These are phyloP conservation scores for Xylaria multiplex DNA, from an alignment of 2,329 filamentous ascomycete species.

Conservation along the genomic window DNA sequence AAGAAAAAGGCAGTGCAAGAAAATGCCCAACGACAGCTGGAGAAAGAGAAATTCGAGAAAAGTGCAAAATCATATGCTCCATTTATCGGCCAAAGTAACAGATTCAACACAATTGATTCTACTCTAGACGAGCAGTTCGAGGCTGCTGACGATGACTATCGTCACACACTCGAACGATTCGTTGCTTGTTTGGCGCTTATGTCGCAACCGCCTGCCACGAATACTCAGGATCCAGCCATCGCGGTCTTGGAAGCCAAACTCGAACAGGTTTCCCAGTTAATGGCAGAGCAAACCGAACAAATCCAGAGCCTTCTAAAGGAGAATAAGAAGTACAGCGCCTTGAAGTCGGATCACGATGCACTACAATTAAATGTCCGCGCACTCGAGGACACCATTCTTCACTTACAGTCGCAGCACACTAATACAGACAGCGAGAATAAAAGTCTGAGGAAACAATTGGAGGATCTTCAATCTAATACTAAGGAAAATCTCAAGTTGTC, in stretches of 20 bases:
- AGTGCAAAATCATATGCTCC: slow-evolving; percentile 41
- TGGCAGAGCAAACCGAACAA: slow-evolving; percentile 35
- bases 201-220: slow-evolving; percentile 22
- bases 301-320: slow-evolving; percentile 30
- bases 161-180: slow-evolving; percentile 36
- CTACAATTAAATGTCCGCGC: slow-evolving; percentile 10
- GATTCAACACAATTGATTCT: slow-evolving; percentile 33
- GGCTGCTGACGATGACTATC: slow-evolving; percentile 34
- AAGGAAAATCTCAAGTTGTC: slow-evolving; percentile 3
- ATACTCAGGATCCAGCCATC: slow-evolving; percentile 31
- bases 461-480: slow-evolving; percentile 8
- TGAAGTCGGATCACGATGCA: slow-evolving; percentile 32
- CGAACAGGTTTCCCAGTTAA: slow-evolving; percentile 35
- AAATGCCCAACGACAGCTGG: slow-evolving; percentile 2
- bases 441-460: slow-evolving; percentile 24
- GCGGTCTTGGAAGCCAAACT: slow-evolving; percentile 41
- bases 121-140: slow-evolving; percentile 38
- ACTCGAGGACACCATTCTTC: neutral
- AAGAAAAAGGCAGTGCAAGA: slow-evolving; percentile 25
- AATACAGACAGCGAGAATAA: slow-evolving; percentile 20
- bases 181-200: slow-evolving; percentile 26
- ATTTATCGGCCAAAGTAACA: slow-evolving; percentile 38
- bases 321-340: slow-evolving; percentile 27
- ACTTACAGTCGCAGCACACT: slow-evolving; percentile 21
- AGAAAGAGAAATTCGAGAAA: slow-evolving; percentile 30